Evolutionary conservation across 208 protist genomes (phyloP).

Genomic region (Wallacemonas sp.): DNA sequence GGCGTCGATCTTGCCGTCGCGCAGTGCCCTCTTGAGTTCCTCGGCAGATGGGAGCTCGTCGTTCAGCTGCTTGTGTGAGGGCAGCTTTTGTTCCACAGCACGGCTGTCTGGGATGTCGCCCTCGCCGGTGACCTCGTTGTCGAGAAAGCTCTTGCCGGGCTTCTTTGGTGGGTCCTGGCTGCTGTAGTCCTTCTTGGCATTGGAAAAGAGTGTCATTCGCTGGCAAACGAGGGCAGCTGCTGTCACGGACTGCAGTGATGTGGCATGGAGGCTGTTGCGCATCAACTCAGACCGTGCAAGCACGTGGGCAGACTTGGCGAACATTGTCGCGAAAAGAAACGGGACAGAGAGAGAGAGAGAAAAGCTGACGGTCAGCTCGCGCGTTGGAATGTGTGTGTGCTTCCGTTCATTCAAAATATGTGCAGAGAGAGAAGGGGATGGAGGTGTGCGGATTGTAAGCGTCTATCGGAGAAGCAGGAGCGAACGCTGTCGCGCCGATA

Average conservation of each 20-base stretch:
- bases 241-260: too few relatives aligned
- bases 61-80: slow-evolving; percentile 54
- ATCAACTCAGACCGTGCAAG: too few relatives aligned
- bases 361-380: neutral
- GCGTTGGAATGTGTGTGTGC: too few relatives aligned
- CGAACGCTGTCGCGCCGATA: too few relatives aligned
- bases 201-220: slow-evolving; percentile 26
- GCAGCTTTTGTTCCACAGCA: slow-evolving; percentile 39
- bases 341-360: neutral
- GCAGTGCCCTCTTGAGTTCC: slow-evolving; percentile 46
- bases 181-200: slow-evolving; percentile 36
- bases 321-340: neutral
- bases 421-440: too few relatives aligned
- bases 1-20: slow-evolving; percentile 33
- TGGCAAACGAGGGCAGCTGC: neutral
- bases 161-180: slow-evolving; percentile 19
- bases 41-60: slow-evolving; percentile 63
- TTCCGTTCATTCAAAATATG: too few relatives aligned
- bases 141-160: slow-evolving; percentile 22
- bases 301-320: neutral
- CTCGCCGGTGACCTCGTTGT: slow-evolving; percentile 25
- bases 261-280: too few relatives aligned
- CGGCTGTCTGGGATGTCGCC: slow-evolving; percentile 21
- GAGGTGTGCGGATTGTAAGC: too few relatives aligned
- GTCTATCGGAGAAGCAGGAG: too few relatives aligned